Conservation (phyloP, 371 early-diverging fungal species). For the Actinomortierella ambigua region DNA sequence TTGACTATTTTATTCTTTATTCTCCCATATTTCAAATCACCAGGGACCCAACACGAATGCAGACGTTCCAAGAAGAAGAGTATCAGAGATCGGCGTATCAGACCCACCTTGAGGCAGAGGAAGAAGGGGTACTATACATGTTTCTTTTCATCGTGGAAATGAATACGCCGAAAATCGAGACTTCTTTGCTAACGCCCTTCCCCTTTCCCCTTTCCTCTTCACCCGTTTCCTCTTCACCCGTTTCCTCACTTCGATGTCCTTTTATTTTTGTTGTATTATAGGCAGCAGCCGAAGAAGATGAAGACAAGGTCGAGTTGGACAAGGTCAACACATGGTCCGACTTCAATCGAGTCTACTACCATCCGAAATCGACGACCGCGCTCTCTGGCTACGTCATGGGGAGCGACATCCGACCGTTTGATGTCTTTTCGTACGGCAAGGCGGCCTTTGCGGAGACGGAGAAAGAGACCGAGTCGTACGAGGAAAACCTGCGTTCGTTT, state of each 20-base stretch:
- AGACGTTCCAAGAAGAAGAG: slow-evolving; percentile 38
- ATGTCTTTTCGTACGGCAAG: slow-evolving; percentile 73
- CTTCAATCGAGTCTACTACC: slow-evolving; percentile 75
- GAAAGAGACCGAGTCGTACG: slow-evolving; percentile 67
- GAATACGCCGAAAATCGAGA: neutral
- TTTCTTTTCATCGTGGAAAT: neutral
- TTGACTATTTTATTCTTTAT: neutral
- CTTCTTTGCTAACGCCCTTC: neutral
- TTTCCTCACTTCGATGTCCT: no score
- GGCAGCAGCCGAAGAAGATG: slow-evolving; percentile 25
- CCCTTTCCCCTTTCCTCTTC: no score
- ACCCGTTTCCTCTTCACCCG: no score
- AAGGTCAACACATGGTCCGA: slow-evolving; percentile 81
- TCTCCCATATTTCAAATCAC: neutral
- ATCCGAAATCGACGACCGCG: slow-evolving; percentile 70
- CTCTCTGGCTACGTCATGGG: slow-evolving; percentile 67
- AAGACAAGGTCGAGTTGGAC: slow-evolving; percentile 39
- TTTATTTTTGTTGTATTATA: slow-evolving; percentile 2
- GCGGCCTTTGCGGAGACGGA: slow-evolving; percentile 69
- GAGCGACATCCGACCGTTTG: slow-evolving; percentile 72
- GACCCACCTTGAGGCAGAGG: slow-evolving; percentile 30
- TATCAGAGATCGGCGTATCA: slow-evolving; percentile 34
- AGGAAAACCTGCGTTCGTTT: slow-evolving; percentile 78
- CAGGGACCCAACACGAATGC: slow-evolving; percentile 43
- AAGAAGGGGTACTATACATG: slow-evolving; percentile 21